Percentiles rank a stretch among this genome's conserved stretches.
These are phyloP conservation scores for Tardiomyces digboiensis DNA, from an alignment of 1,139 yeast genomes.

Conservation along the genomic window DNA sequence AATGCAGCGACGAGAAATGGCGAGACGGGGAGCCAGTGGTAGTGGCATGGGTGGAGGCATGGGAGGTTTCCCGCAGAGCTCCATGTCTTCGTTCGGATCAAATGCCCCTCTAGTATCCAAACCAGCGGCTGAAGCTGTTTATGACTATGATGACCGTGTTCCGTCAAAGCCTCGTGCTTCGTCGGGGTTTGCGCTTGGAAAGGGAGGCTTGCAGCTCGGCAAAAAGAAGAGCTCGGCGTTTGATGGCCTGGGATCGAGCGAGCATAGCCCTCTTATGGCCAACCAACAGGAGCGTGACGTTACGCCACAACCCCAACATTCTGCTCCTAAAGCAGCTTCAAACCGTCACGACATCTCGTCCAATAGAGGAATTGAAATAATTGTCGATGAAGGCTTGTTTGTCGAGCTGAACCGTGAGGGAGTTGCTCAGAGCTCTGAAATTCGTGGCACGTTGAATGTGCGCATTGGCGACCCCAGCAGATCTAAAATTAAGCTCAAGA, in stretches of 20 bases:
- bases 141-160: background rate
- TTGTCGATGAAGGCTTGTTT: slow-evolving; percentile 66
- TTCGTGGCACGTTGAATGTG: slow-evolving; percentile 86
- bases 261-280: slow-evolving; percentile 1
- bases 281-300: slow-evolving; percentile 13
- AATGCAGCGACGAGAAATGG: slow-evolving; percentile 61
- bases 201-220: slow-evolving; percentile 78
- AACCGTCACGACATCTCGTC: slow-evolving; percentile 17
- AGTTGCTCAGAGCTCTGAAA: slow-evolving; percentile 58
- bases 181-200: slow-evolving; percentile 35
- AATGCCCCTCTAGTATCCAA: background rate
- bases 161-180: background rate
- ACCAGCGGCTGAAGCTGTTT: background rate
- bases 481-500: slow-evolving; percentile 54
- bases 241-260: slow-evolving; percentile 1
- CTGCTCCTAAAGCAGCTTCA: slow-evolving; percentile 23
- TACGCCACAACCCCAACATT: slow-evolving; percentile 10
- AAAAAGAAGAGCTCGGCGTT: slow-evolving; percentile 36
- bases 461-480: slow-evolving; percentile 68
- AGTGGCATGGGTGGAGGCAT: slow-evolving; percentile 5
- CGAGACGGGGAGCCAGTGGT: slow-evolving; percentile 36
- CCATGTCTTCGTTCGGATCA: background rate
- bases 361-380: slow-evolving; percentile 73
- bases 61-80: slow-evolving; percentile 6
- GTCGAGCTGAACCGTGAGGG: slow-evolving; percentile 86